A percentile compares a stretch with the other conserved stretches of the same genome.
Evolutionary conservation across 2,329 filamentous ascomycete genomes (phyloP).

Genomic region (Catunica adiposa): DNA sequence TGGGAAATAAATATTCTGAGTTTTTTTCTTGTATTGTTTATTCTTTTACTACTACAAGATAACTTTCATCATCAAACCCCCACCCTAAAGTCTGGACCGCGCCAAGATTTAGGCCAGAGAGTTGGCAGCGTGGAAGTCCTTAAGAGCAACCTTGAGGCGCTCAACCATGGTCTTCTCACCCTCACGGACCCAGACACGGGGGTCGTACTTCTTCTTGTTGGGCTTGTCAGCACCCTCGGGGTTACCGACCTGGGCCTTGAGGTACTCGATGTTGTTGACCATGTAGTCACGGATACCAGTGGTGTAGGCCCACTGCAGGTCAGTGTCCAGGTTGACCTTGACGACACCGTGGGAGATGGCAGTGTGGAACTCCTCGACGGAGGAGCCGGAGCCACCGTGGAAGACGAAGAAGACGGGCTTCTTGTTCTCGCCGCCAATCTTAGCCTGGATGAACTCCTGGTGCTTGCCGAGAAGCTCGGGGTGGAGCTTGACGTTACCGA

Average conservation of each 20-base stretch:
- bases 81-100: background rate
- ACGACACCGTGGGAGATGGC: conserved; percentile 89
- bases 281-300: conserved; percentile 88
- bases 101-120: conserved; percentile 9
- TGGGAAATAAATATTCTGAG: background rate
- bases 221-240: conserved; percentile 92
- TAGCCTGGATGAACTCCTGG: conserved; percentile 76
- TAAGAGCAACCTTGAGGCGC: conserved; percentile 64
- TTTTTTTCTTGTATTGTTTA: conserved; percentile 9
- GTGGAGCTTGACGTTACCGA: conserved; percentile 90
- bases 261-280: conserved; percentile 86
- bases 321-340: conserved; percentile 99
- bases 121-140: conserved; percentile 68
- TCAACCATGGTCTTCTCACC: conserved; percentile 92
- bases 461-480: conserved; percentile 94
- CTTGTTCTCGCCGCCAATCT: conserved; percentile 48
- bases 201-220: conserved; percentile 82
- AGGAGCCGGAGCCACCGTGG: conserved; percentile 89
- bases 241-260: conserved; percentile 77
- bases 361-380: conserved; percentile 75
- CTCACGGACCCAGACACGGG: conserved; percentile 87
- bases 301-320: conserved; percentile 91
- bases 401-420: conserved; percentile 98
- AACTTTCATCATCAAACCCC: background rate
- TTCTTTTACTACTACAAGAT: background rate